Conservation (phyloP, 2,329 filamentous ascomycete genomes). For the Pezizomycotina sp. region DNA sequence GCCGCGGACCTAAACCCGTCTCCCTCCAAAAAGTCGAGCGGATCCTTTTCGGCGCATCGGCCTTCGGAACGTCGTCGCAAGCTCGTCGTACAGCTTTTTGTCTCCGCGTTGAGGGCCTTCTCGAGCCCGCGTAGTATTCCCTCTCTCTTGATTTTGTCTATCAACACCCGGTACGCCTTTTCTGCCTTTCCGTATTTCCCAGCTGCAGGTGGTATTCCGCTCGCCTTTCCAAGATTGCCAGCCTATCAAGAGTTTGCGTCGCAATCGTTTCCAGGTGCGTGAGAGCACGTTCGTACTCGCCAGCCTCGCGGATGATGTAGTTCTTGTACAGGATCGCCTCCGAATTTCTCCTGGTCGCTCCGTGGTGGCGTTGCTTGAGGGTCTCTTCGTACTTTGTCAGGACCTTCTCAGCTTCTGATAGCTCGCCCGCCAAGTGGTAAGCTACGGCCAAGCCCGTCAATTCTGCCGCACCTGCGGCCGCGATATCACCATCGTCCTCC, state of each 20-base stretch:
- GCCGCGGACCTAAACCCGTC: conserved; percentile 66
- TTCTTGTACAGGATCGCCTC: conserved; percentile 95
- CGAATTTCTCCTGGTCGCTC: conserved; percentile 70
- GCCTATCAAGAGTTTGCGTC: conserved; percentile 65
- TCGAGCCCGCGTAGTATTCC: conserved; percentile 67
- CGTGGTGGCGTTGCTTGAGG: conserved; percentile 53
- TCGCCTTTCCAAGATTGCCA: conserved; percentile 68
- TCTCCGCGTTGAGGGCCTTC: conserved; percentile 47
- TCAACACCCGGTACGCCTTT: conserved; percentile 59
- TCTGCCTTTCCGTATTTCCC: conserved; percentile 59
- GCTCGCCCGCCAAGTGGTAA: conserved; percentile 74
- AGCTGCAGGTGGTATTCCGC: conserved; percentile 72
- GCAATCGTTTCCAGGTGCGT: conserved; percentile 66
- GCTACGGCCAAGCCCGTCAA: conserved; percentile 94
- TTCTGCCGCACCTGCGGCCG: conserved; percentile 71
- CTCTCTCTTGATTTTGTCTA: conserved; percentile 78
- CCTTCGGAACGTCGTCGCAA: conserved; percentile 61
- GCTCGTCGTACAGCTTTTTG: conserved; percentile 61
- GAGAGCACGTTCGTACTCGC: conserved; percentile 65
- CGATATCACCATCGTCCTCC: conserved; percentile 71
- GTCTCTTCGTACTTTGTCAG: conserved; percentile 87
- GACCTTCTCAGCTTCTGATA: conserved; percentile 74
- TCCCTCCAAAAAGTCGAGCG: conserved; percentile 79
- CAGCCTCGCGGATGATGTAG: conserved; percentile 75
- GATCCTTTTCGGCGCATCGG: conserved; percentile 70